Conservation (phyloP, 441 rosid species). For the Adansonia gregorii region DNA sequence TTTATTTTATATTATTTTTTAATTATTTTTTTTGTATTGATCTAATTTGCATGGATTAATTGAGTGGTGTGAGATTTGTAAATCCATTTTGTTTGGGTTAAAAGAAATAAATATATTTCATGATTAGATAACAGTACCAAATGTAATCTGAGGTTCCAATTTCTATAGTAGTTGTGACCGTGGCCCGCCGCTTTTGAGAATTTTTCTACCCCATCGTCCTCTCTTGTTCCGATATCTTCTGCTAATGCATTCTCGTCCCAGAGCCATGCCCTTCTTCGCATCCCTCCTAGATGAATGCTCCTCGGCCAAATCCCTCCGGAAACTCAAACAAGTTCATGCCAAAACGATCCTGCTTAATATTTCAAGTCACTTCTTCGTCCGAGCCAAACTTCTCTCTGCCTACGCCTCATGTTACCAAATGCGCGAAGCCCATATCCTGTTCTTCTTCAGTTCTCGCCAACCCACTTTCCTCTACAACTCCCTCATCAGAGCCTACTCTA, state of each 20-base stretch:
- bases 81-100: too few species aligned
- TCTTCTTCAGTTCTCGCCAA: constrained; percentile 34
- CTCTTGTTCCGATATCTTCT: background rate
- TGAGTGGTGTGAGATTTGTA: too few species aligned
- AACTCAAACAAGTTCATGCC: constrained; percentile 42
- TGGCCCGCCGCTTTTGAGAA: background rate
- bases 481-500: constrained; percentile 39
- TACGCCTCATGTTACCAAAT: constrained; percentile 45
- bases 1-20: too few species aligned
- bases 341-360: constrained; percentile 28
- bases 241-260: constrained; percentile 15
- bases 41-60: too few species aligned
- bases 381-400: constrained; percentile 37
- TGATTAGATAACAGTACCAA: too few species aligned
- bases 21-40: too few species aligned
- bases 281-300: constrained; percentile 36
- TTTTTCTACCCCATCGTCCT: background rate
- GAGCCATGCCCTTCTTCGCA: constrained; percentile 31
- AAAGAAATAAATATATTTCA: too few species aligned
- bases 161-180: background rate
- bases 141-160: background rate
- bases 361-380: constrained; percentile 31
- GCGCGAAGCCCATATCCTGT: constrained; percentile 38
- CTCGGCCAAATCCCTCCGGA: constrained; percentile 29
- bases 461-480: constrained; percentile 43